A percentile compares a stretch with the other conserved stretches of the same genome.
Evolutionary conservation across 495 filamentous ascomycete species (phyloP).

Genomic region (Schizothecium vesticola): DNA sequence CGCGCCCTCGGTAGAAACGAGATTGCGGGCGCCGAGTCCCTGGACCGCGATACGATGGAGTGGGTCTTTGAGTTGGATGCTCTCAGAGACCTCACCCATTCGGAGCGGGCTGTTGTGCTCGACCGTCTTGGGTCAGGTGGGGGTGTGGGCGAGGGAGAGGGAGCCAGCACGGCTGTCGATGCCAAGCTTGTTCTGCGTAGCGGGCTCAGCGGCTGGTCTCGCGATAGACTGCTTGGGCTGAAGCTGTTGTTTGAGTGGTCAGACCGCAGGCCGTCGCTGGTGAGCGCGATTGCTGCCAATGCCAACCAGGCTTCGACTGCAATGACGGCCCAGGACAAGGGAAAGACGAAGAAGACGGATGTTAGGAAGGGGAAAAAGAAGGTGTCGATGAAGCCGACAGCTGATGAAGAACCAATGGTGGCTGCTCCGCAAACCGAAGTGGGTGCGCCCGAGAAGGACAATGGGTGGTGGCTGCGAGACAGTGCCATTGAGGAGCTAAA

Average conservation of each 20-base stretch:
- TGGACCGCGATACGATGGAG: slow-evolving; percentile 47
- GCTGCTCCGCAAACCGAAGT: slow-evolving; percentile 4
- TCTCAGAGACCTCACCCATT: slow-evolving; percentile 62
- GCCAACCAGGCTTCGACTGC: not conserved
- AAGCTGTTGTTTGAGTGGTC: slow-evolving; percentile 78
- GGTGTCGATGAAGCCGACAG: slow-evolving; percentile 16
- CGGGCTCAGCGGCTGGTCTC: slow-evolving; percentile 53
- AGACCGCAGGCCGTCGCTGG: slow-evolving; percentile 37
- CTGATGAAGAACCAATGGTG: not conserved
- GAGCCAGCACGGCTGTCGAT: slow-evolving; percentile 66
- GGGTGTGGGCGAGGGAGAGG: slow-evolving; percentile 43
- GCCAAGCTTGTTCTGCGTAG: slow-evolving; percentile 64
- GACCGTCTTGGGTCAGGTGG: slow-evolving; percentile 36
- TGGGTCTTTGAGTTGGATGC: slow-evolving; percentile 69
- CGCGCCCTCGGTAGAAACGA: slow-evolving; percentile 54
- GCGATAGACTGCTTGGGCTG: slow-evolving; percentile 70
- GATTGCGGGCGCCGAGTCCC: slow-evolving; percentile 20
- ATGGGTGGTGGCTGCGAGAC: slow-evolving; percentile 43
- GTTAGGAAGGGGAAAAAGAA: slow-evolving; percentile 26
- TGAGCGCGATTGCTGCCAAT: not conserved
- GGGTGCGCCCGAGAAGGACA: slow-evolving; percentile 16
- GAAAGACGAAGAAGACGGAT: slow-evolving; percentile 23
- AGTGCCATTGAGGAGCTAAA: slow-evolving; percentile 52
- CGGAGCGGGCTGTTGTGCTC: slow-evolving; percentile 71
- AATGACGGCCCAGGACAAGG: slow-evolving; percentile 19